These are phyloP conservation scores for Tubosaeta brunneosetosa DNA, from an alignment of 768 basidiomycete genomes.

Conservation along the genomic window DNA sequence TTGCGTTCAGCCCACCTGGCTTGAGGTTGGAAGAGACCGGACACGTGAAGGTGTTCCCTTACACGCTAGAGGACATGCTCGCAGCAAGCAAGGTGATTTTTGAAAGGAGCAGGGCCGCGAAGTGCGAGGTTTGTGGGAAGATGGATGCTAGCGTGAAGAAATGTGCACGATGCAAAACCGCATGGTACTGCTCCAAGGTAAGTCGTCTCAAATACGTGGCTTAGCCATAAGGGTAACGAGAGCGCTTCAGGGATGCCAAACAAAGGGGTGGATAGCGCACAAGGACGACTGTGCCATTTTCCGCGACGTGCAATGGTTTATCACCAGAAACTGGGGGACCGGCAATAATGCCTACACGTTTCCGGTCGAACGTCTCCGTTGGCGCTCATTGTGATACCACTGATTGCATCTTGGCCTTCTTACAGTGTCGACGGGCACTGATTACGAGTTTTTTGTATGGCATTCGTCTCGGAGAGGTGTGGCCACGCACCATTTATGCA, in stretches of 20 bases:
- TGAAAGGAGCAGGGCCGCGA: conserved; percentile 15
- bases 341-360: conserved; percentile 13
- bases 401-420: conserved; percentile 5
- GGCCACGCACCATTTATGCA: conserved; percentile 1
- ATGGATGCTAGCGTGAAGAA: conserved; percentile 17
- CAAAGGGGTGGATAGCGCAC: conserved; percentile 18
- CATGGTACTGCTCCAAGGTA: conserved; percentile 29
- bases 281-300: conserved; percentile 21
- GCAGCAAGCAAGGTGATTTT: conserved; percentile 19
- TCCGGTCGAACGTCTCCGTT: conserved; percentile 12
- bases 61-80: conserved; percentile 25
- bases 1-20: conserved; percentile 29
- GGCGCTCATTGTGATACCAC: conserved; percentile 11
- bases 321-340: conserved; percentile 26
- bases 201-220: conserved; percentile 2
- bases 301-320: conserved; percentile 29
- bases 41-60: conserved; percentile 25
- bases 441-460: not conserved
- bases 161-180: conserved; percentile 26
- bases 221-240: conserved; percentile 3
- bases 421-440: not conserved
- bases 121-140: conserved; percentile 22
- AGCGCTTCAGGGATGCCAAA: conserved; percentile 20
- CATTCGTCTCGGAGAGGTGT: not conserved
- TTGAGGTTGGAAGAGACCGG: conserved; percentile 24